A percentile compares a stretch with the other conserved stretches of the same genome.
Evolutionary conservation across 2,329 filamentous ascomycete genomes (phyloP).

Genomic region (Metarhizium sp.): DNA sequence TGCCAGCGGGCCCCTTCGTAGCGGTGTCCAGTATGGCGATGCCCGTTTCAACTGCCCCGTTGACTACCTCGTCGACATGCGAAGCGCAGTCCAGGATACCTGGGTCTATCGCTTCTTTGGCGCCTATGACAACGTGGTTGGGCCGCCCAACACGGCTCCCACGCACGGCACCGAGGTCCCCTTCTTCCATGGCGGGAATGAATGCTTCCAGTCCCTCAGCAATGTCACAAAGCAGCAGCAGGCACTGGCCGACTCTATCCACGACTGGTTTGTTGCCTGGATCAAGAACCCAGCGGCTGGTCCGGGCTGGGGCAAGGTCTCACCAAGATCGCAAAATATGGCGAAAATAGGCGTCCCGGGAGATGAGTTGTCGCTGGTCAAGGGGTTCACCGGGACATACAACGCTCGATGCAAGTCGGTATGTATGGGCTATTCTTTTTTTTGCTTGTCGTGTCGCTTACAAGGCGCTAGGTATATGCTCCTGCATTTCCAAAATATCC

Average conservation of each 20-base stretch:
- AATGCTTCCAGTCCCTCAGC: constrained; percentile 24
- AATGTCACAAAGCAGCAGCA: constrained; percentile 28
- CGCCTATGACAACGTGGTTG: constrained; percentile 29
- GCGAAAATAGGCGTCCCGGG: neutral
- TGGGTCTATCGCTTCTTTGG: constrained; percentile 36
- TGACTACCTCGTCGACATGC: constrained; percentile 29
- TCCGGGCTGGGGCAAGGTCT: constrained; percentile 28
- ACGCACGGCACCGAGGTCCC: constrained; percentile 22
- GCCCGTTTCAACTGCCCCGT: constrained; percentile 35
- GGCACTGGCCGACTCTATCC: constrained; percentile 29
- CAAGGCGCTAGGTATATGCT: no score
- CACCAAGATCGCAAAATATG: neutral
- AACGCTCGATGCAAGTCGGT: neutral
- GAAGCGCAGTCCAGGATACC: constrained; percentile 25
- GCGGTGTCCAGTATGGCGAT: constrained; percentile 33
- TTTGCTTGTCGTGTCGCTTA: no score
- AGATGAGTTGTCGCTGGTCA: neutral
- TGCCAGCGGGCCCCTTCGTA: constrained; percentile 26
- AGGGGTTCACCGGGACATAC: neutral
- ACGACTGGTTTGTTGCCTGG: constrained; percentile 33
- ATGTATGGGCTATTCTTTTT: neutral
- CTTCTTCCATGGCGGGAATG: constrained; percentile 36
- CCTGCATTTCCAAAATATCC: no score
- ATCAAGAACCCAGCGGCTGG: constrained; percentile 32
- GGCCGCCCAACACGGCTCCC: neutral